These are phyloP conservation scores for Solanum bulbocastanum DNA, from an alignment of 257 asterid genomes.

Conservation along the genomic window DNA sequence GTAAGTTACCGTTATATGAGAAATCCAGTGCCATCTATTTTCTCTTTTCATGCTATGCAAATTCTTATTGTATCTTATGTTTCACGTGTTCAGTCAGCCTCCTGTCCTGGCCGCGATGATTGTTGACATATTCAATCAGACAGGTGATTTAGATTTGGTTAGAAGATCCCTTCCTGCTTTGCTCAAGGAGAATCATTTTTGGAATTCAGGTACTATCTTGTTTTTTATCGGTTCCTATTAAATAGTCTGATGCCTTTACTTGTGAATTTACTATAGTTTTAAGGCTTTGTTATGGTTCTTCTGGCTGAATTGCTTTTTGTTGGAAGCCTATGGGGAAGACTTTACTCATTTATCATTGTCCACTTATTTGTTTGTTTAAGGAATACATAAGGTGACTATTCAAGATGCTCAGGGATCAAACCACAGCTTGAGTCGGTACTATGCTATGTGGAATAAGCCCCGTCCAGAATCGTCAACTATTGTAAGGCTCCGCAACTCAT, in stretches of 20 bases:
- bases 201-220: constrained; percentile 62
- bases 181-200: constrained; percentile 60
- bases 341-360: not conserved
- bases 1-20: not conserved
- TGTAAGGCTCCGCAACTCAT: constrained; percentile 22
- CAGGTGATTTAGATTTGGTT: constrained; percentile 45
- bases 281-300: not conserved
- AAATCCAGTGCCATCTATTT: not conserved
- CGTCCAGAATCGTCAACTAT: constrained; percentile 83
- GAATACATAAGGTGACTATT: constrained; percentile 63
- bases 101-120: constrained; percentile 87
- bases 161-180: constrained; percentile 65
- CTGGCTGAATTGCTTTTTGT: not conserved
- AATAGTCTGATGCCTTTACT: not conserved
- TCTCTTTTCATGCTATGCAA: not conserved
- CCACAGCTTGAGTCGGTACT: constrained; percentile 61
- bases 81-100: constrained; percentile 57
- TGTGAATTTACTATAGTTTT: not conserved
- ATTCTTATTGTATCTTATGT: not conserved
- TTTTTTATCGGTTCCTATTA: not conserved
- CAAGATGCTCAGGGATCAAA: constrained; percentile 47
- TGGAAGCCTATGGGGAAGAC: not conserved
- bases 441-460: constrained; percentile 84
- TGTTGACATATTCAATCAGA: constrained; percentile 41
- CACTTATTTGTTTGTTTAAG: constrained; percentile 15